Percentiles rank a stretch among this genome's conserved stretches.
phyloP scores from a whole-genome alignment of 371 early-diverging fungal species.

The Mucor piriformis region DNA sequence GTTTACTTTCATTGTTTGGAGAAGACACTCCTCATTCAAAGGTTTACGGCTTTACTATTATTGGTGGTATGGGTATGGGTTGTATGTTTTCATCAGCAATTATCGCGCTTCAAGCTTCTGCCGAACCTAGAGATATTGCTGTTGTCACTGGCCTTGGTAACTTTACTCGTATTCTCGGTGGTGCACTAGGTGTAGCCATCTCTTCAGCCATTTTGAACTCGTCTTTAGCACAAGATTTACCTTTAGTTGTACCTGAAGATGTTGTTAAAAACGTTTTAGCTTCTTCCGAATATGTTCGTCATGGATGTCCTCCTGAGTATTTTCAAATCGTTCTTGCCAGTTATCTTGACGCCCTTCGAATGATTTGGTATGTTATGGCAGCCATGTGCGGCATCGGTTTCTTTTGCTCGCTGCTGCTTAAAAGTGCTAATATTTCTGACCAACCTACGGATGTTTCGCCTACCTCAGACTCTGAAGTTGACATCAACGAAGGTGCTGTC shows the following conservation, averaged over 20 bases:
- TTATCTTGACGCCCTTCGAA: constrained; percentile 17
- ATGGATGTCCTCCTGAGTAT: constrained; percentile 25
- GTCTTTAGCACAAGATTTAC: constrained; percentile 16
- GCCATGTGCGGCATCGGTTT: constrained; percentile 13
- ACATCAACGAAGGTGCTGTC: not conserved
- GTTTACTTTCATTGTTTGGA: constrained; percentile 22
- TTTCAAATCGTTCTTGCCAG: constrained; percentile 4
- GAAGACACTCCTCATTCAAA: constrained; percentile 10
- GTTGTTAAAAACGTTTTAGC: constrained; percentile 10
- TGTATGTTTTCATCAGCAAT: constrained; percentile 29
- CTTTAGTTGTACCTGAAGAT: constrained; percentile 16
- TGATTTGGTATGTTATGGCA: constrained; percentile 26
- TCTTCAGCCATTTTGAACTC: constrained; percentile 29
- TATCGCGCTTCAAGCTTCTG: constrained; percentile 32
- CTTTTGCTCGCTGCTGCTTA: constrained; percentile 5
- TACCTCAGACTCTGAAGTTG: too few species aligned
- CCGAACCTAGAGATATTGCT: constrained; percentile 28
- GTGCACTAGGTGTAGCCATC: constrained; percentile 35
- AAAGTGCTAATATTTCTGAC: constrained; percentile 6
- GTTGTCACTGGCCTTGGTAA: constrained; percentile 34
- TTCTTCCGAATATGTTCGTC: constrained; percentile 24
- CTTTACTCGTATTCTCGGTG: constrained; percentile 34
- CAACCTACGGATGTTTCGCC: not conserved
- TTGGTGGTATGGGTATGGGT: constrained; percentile 27
- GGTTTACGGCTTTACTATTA: constrained; percentile 23